A percentile compares a stretch with the other conserved stretches of the same genome.
These are phyloP conservation scores for Arthrobotrys entomopaga DNA, from an alignment of 2,329 filamentous ascomycete species.

Conservation along the genomic window DNA sequence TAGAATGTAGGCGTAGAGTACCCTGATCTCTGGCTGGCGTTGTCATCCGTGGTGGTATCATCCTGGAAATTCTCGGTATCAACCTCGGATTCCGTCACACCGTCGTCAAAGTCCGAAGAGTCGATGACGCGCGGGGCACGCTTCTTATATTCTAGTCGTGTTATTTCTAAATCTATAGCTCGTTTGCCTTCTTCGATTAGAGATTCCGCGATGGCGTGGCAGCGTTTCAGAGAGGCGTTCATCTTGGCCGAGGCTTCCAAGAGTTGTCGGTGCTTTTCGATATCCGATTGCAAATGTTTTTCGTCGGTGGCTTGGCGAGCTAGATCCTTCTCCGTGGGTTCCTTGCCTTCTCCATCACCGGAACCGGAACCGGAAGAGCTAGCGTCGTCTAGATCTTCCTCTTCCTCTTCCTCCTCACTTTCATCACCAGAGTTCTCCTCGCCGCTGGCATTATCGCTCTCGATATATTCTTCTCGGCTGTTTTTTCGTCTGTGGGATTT, in stretches of 20 bases:
- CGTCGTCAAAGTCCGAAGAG: constrained; percentile 38
- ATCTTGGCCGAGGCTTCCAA: constrained; percentile 92
- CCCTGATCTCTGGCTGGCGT: constrained; percentile 38
- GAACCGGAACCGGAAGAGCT: constrained; percentile 64
- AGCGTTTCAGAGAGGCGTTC: constrained; percentile 91
- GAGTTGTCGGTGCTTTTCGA: constrained; percentile 87
- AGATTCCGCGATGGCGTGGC: constrained; percentile 87
- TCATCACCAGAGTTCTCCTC: constrained; percentile 60
- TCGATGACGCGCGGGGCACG: constrained; percentile 42
- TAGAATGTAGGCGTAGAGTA: constrained; percentile 48
- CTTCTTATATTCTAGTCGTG: constrained; percentile 4
- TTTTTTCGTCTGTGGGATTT: constrained; percentile 45
- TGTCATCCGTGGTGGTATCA: constrained; percentile 45
- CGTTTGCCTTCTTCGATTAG: constrained; percentile 89
- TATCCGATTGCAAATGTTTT: constrained; percentile 81
- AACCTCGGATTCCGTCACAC: constrained; percentile 43
- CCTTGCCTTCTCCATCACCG: constrained; percentile 63
- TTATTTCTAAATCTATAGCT: constrained; percentile 68
- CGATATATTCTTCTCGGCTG: constrained; percentile 57
- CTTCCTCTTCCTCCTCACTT: constrained; percentile 63
- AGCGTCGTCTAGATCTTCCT: constrained; percentile 62
- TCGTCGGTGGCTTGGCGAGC: constrained; percentile 78
- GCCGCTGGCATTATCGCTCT: constrained; percentile 61
- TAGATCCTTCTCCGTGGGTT: constrained; percentile 61
- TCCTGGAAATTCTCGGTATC: constrained; percentile 33